Evolutionary conservation across 306 rosid species (phyloP), one percentile per base, ranked within the genome.

Genomic region (Echinosophora koreensis): DNA sequence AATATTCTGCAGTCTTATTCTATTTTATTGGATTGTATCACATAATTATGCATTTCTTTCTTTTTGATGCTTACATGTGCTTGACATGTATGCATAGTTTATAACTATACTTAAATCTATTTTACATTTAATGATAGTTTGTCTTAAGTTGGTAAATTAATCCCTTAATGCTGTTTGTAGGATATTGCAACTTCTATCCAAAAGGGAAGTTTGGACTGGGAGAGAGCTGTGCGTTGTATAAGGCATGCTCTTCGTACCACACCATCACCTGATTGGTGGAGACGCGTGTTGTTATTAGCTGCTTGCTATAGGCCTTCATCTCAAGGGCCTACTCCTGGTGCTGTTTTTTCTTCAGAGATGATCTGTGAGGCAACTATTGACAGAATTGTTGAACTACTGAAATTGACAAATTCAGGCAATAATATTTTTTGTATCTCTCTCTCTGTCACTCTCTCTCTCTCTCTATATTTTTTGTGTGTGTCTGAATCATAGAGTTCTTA

Each of bases 251-350:
- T 95, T 27, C 92, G 96, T 32, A 84, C 96, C 49, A 90, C 96
- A 73, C 99, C 99, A 57, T 95, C 99, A 59, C 99, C 99, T 64
- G 99, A 95, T 64, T 95, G 99, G 99, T 95, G 99, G 99, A 95
- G 92, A 86, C 96, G 97, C 11, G 97, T 92, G 77, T 91, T 95
- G 75, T 88, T 95, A n/a, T 85, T 92, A 18, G 97, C 95, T 82
- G 90, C 96, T 55, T 78, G 88, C 89, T 87, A 89, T 87, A 95
- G 91, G 86, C 66, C 85, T 83, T 66, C 88, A 66, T 52, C 97
- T 80, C 99, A 90, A 80, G 91, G 68, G 56, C 81, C 86, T 78
- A 87, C 89, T 65, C 92, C 97, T 74, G 99, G 99, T 84, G 97
- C 97, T 73, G 97, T 95, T 74, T 95, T 95, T 83, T 92, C 95